Percentiles rank a stretch among this genome's conserved stretches.
These are phyloP conservation scores for Plasmopara halstedii DNA, from an alignment of 352 stramenopile genomes.

Conservation along the genomic window DNA sequence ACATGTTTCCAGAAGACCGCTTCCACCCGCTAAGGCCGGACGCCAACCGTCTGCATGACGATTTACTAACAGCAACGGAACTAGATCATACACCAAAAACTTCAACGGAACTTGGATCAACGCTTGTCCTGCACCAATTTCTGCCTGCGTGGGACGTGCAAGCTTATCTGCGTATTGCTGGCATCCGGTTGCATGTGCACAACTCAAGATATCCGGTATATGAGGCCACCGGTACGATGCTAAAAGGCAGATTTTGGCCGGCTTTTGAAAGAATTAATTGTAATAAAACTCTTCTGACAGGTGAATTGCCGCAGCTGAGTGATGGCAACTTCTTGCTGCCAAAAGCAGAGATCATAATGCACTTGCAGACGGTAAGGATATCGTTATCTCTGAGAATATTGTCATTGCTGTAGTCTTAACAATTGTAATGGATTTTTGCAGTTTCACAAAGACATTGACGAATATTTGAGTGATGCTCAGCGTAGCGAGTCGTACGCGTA, in stretches of 20 bases:
- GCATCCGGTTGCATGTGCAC: slow-evolving; percentile 71
- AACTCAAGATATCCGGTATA: slow-evolving; percentile 81
- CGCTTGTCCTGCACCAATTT: slow-evolving; percentile 78
- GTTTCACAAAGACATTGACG: slow-evolving; percentile 81
- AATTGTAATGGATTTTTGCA: slow-evolving; percentile 8
- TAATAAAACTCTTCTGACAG: slow-evolving; percentile 16
- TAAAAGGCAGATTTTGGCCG: background rate
- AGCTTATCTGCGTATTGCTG: slow-evolving; percentile 74
- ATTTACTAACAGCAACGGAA: slow-evolving; percentile 40
- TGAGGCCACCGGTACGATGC: slow-evolving; percentile 53
- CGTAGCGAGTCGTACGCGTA: slow-evolving; percentile 81
- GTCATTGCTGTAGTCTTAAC: background rate
- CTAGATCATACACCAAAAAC: slow-evolving; percentile 58
- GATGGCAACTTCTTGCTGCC: slow-evolving; percentile 83
- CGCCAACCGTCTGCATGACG: slow-evolving; percentile 59
- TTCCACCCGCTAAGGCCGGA: slow-evolving; percentile 73
- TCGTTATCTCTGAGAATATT: background rate
- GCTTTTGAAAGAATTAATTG: background rate
- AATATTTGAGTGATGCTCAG: slow-evolving; percentile 52
- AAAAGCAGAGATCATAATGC: slow-evolving; percentile 80
- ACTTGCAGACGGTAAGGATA: slow-evolving; percentile 62
- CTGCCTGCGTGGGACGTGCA: slow-evolving; percentile 78
- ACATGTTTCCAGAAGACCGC: slow-evolving; percentile 75
- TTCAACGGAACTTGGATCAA: slow-evolving; percentile 56
- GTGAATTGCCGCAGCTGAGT: slow-evolving; percentile 73